phyloP scores from a whole-genome alignment of 179 eudicot genomes.

The Kewa caespitosa region DNA sequence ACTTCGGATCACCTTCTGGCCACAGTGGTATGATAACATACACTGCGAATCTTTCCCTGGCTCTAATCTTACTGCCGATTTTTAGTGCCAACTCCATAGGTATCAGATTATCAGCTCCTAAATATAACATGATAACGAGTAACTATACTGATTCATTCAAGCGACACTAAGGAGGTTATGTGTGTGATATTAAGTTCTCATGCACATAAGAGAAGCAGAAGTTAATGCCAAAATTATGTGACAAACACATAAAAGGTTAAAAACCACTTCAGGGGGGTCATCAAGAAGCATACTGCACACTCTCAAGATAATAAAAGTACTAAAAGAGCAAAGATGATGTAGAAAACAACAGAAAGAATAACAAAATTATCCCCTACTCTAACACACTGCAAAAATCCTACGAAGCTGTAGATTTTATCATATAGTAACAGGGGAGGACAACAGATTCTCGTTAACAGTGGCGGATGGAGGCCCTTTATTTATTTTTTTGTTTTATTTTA shows the following conservation, averaged over 20 bases:
- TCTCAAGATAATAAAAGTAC: neutral
- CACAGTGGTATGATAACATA: constrained; percentile 86
- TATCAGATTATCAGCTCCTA: constrained; percentile 86
- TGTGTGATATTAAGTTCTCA: neutral
- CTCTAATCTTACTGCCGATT: constrained; percentile 77
- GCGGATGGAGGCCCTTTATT: no score
- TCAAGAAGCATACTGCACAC: neutral
- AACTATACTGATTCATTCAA: neutral
- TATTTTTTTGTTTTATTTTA: no score
- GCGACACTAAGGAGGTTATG: neutral
- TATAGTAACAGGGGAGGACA: neutral
- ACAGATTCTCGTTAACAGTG: no score
- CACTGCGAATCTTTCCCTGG: constrained; percentile 76
- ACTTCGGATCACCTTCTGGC: constrained; percentile 88
- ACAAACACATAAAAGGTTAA: neutral
- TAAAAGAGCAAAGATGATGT: no score
- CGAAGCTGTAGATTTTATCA: neutral
- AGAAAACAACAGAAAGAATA: neutral
- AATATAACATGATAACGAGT: constrained; percentile 10
- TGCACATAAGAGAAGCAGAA: neutral
- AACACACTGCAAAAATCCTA: neutral
- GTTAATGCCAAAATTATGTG: neutral
- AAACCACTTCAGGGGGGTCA: neutral
- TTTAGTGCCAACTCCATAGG: constrained; percentile 92
- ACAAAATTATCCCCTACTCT: neutral